Conservation (phyloP, 129 eudicot genomes). For the Glebionis coronaria region DNA sequence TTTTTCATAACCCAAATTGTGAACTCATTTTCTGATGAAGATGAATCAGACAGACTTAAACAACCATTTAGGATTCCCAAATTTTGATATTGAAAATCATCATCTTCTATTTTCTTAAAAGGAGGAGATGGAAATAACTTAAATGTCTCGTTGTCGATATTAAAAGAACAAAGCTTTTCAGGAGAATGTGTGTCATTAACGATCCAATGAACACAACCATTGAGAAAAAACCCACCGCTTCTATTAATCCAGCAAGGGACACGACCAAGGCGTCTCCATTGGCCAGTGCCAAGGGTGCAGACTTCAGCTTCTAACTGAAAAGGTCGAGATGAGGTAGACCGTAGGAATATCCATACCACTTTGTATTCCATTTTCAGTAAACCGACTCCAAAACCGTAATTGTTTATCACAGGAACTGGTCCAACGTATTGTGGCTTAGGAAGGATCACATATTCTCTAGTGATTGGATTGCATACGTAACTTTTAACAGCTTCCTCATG, state of each 20-base stretch:
- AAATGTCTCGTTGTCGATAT: too few relatives aligned
- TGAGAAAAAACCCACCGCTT: not conserved
- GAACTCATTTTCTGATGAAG: too few relatives aligned
- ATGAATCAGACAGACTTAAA: too few relatives aligned
- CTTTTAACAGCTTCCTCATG: too few relatives aligned
- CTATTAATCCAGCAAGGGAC: not conserved
- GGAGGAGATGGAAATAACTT: conserved; percentile 19
- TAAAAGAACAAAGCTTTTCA: conserved; percentile 27
- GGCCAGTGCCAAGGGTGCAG: conserved; percentile 44
- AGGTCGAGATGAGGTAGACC: not conserved
- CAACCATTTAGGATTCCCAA: conserved; percentile 34
- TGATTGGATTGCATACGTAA: too few relatives aligned
- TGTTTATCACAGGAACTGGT: not conserved
- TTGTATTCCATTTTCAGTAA: conserved; percentile 20
- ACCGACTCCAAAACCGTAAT: conserved; percentile 31
- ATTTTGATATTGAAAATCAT: not conserved
- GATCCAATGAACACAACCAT: too few relatives aligned
- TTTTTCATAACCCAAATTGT: too few relatives aligned
- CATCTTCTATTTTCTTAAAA: not conserved
- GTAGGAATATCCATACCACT: conserved; percentile 29
- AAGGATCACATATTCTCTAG: too few relatives aligned
- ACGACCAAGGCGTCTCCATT: conserved; percentile 36
- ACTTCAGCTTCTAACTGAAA: conserved; percentile 30
- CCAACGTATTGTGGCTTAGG: too few relatives aligned
- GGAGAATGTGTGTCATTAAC: not conserved